Conservation (phyloP, 202 grass and related monocot genomes). For the Miscanthus sacchariflorus region DNA sequence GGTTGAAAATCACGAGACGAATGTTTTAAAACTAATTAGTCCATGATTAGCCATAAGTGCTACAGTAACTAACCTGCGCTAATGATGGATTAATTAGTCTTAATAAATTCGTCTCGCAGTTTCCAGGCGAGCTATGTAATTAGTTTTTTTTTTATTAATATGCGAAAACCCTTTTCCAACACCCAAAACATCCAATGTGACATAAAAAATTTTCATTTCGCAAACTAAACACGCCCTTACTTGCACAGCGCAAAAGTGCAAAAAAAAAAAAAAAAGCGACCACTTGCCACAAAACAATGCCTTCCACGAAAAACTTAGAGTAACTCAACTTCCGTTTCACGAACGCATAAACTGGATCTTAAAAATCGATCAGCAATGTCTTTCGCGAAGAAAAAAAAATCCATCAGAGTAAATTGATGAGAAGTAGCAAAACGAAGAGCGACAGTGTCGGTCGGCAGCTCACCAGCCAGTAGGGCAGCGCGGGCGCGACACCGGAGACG, state of each 20-base stretch:
- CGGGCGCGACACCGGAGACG: constrained; percentile 57
- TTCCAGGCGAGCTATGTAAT: too few species aligned
- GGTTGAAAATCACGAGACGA: too few species aligned
- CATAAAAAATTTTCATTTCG: too few species aligned
- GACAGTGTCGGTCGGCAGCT: neutral
- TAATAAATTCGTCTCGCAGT: too few species aligned
- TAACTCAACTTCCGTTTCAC: constrained; percentile 26
- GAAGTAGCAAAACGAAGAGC: neutral
- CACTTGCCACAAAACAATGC: constrained; percentile 21
- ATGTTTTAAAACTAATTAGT: too few species aligned
- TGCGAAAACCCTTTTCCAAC: too few species aligned
- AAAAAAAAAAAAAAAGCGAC: neutral
- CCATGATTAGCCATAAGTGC: too few species aligned
- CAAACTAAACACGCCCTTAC: neutral
- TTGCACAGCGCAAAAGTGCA: constrained; percentile 24
- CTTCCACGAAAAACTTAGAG: constrained; percentile 13
- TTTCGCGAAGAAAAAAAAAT: neutral
- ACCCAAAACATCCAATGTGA: too few species aligned
- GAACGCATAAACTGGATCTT: constrained; percentile 1
- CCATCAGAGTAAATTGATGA: neutral
- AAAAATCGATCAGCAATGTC: neutral
- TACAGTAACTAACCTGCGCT: too few species aligned
- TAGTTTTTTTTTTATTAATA: too few species aligned
- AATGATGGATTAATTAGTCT: too few species aligned
- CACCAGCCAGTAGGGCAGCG: constrained; percentile 83